These are phyloP conservation scores for Quercus dentata DNA, from an alignment of 306 rosid genomes.

Conservation along the genomic window DNA sequence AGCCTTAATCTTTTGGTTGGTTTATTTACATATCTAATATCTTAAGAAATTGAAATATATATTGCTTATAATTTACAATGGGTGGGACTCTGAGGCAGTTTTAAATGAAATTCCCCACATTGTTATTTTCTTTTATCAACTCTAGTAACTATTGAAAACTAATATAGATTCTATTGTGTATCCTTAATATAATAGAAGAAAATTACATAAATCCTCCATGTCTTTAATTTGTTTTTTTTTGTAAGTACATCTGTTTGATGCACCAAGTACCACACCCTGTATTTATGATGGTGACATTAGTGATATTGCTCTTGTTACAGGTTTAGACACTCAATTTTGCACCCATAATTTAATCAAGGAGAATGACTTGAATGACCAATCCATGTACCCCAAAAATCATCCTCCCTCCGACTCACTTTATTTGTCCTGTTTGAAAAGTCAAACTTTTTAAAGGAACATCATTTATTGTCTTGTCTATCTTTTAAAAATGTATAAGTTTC, in stretches of 20 bases:
- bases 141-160: neutral
- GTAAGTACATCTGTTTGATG: neutral
- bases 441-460: no score
- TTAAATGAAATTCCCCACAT: neutral
- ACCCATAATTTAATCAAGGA: no score
- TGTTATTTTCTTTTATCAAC: neutral
- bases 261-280: neutral
- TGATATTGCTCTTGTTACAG: neutral
- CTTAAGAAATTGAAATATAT: neutral
- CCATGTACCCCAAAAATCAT: no score
- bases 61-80: neutral
- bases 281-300: neutral
- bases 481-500: no score
- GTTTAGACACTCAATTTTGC: neutral
- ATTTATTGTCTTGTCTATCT: no score
- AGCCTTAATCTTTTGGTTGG: constrained; percentile 16
- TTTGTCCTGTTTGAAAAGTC: no score
- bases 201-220: neutral
- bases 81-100: neutral
- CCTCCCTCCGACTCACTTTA: no score
- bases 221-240: neutral
- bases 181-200: neutral
- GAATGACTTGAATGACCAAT: no score
- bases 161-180: neutral
- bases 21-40: neutral